Conservation (phyloP, 1,284 basidiomycete genomes). For the Heterobasidion irregulare region DNA sequence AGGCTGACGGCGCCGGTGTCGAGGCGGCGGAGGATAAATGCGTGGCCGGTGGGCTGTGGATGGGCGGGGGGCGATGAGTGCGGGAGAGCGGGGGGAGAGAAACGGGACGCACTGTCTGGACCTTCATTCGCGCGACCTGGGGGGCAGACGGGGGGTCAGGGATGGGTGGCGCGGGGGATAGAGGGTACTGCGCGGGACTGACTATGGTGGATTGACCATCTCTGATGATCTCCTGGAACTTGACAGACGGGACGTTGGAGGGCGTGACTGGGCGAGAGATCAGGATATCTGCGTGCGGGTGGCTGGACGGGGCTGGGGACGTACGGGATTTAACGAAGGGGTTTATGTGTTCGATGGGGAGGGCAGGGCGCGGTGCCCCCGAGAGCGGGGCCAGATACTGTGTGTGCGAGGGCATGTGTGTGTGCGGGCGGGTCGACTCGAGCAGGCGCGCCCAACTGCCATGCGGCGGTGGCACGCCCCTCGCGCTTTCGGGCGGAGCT, state of each 20-base stretch:
- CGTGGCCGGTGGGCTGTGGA: constrained; percentile 63
- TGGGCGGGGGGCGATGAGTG: constrained; percentile 2
- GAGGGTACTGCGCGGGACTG: too few species aligned
- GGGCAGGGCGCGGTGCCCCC: constrained; percentile 23
- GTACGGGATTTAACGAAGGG: constrained; percentile 30
- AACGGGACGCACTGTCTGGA: constrained; percentile 66
- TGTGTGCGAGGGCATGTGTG: constrained; percentile 11
- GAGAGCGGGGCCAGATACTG: constrained; percentile 12
- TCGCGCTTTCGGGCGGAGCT: constrained; percentile 2
- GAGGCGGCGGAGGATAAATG: constrained; percentile 92
- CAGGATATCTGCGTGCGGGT: not conserved
- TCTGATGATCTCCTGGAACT: constrained; percentile 64
- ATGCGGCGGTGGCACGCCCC: not conserved
- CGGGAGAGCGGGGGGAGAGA: constrained; percentile 12
- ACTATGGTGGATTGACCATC: constrained; percentile 64
- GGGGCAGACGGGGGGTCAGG: constrained; percentile 2
- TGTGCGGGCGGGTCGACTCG: not conserved
- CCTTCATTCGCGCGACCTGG: constrained; percentile 87
- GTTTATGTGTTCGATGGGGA: constrained; percentile 30
- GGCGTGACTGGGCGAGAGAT: constrained; percentile 7
- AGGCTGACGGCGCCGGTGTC: constrained; percentile 94
- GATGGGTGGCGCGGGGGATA: constrained; percentile 8
- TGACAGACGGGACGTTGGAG: constrained; percentile 34
- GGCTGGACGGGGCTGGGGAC: constrained; percentile 9
- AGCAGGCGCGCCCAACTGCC: not conserved